Base-by-base conservation (phyloP, 2,329 filamentous ascomycete species). In the Claviceps sp. region DNA sequence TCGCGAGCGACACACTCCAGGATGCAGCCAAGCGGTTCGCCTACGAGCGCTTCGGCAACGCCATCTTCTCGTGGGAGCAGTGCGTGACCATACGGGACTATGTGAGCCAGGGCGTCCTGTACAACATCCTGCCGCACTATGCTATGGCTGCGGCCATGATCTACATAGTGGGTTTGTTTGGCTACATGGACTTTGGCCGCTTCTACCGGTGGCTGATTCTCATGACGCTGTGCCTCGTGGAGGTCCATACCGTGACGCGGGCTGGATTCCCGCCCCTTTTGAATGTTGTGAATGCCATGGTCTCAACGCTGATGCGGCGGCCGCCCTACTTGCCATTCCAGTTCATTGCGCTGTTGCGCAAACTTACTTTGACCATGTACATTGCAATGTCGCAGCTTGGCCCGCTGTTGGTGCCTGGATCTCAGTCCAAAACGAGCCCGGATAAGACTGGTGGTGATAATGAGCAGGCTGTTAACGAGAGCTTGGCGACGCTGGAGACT, bases 41-140 rank as follows among this genome's bases (percentile, higher is more conserved):
- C 7, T 96, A 96, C 69, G 88, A 95, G 64, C 82, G 88, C 47
- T 89, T 95, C 65, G 90, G 90, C 0, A 84, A 87, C 0, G 79
- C 81, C 30, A 75, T 90, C 20, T 66, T 84, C 13, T 64, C 66
- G 8, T 91, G 84, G 84, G 71, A 77, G 57, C 73, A 78, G 57
- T 85, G 81, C 68, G 70, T 75, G 50, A 87, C 85, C 0, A 70
- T 86, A 52, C 77, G 77, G 54, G 90, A 95, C 64, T 95, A 79
- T 64, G 72, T 94, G 47, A 72, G 77, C 50, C 72, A 75, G 14
- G 89, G 87, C 51, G 70, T 72, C 52, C 54, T 87, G n/a, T 75
- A 77, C 57, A 65, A 67, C 11, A 70, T 82, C 14, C 58, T 81
- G 1, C 76, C 78, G 1, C 81, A 85, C 66, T 88, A 88, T 64